Percentiles rank a stretch among this genome's conserved stretches.
Evolutionary conservation across 2,329 filamentous ascomycete genomes (phyloP).

Genomic region (Aspergillus fumigatus): DNA sequence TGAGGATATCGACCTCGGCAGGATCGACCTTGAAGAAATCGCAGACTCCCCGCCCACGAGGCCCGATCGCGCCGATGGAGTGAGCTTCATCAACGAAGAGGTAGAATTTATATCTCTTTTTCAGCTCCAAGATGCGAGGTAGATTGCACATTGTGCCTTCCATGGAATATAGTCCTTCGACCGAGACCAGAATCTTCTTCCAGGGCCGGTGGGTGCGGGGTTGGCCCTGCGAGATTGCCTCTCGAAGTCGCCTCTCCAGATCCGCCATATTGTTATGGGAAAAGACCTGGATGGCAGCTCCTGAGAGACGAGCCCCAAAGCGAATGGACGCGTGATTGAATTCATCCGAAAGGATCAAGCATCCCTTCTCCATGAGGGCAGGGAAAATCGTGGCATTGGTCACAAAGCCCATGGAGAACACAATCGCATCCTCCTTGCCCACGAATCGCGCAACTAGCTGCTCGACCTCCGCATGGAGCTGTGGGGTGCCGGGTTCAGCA

Average conservation of each 20-base stretch:
- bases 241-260: constrained; percentile 76
- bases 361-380: constrained; percentile 82
- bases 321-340: constrained; percentile 95
- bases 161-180: constrained; percentile 97
- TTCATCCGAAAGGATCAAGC: constrained; percentile 88
- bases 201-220: constrained; percentile 91
- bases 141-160: constrained; percentile 96
- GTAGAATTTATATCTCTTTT: constrained; percentile 92
- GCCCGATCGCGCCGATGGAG: constrained; percentile 85
- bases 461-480: constrained; percentile 81
- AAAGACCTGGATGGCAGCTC: constrained; percentile 88
- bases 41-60: constrained; percentile 84
- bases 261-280: constrained; percentile 90
- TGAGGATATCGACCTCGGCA: constrained; percentile 80
- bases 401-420: constrained; percentile 96
- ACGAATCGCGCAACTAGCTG: constrained; percentile 81
- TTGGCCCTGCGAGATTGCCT: constrained; percentile 89
- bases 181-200: constrained; percentile 95
- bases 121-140: constrained; percentile 74
- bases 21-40: constrained; percentile 92
- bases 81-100: constrained; percentile 94
- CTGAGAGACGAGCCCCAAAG: constrained; percentile 82
- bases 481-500: constrained; percentile 74
- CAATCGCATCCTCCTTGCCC: constrained; percentile 84
- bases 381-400: constrained; percentile 94